These are phyloP conservation scores for Russula earlei DNA, from an alignment of 768 basidiomycete genomes.

Conservation along the genomic window DNA sequence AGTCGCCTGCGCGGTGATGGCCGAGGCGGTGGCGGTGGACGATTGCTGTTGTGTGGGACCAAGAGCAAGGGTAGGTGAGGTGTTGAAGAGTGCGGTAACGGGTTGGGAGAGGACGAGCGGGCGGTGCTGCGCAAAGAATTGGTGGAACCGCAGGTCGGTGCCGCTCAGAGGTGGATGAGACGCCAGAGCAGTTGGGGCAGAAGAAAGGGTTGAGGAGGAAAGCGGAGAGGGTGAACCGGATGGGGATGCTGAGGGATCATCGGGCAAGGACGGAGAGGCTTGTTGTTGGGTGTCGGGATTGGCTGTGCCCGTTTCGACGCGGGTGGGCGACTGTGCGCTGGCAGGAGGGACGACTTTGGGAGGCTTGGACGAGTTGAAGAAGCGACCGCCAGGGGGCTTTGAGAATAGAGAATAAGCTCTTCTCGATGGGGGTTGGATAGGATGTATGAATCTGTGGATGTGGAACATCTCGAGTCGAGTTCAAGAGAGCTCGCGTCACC, in stretches of 20 bases:
- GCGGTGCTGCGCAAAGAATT: slow-evolving; percentile 77
- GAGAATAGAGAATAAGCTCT: slow-evolving; percentile 72
- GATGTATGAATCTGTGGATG: slow-evolving; percentile 13
- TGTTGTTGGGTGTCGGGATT: slow-evolving; percentile 15
- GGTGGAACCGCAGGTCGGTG: slow-evolving; percentile 70
- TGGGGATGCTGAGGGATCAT: slow-evolving; percentile 3
- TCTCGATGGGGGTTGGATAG: slow-evolving; percentile 26
- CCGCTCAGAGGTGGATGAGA: slow-evolving; percentile 50
- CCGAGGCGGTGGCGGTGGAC: slow-evolving; percentile 16
- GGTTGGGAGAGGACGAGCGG: slow-evolving; percentile 64
- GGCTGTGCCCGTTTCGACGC: slow-evolving; percentile 35
- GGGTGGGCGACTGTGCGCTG: slow-evolving; percentile 26
- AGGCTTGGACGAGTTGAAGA: slow-evolving; percentile 66
- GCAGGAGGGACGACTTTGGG: slow-evolving; percentile 36
- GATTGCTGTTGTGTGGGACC: neutral
- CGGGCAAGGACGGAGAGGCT: neutral
- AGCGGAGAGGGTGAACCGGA: neutral
- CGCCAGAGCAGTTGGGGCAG: slow-evolving; percentile 18
- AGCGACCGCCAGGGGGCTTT: slow-evolving; percentile 64
- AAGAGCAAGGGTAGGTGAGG: slow-evolving; percentile 3
- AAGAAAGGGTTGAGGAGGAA: neutral
- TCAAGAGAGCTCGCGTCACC: too few relatives aligned
- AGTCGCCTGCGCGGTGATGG: slow-evolving; percentile 17
- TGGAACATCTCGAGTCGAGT: slow-evolving; percentile 17
- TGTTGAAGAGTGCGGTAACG: slow-evolving; percentile 43